phyloP scores from a whole-genome alignment of 192 early-diverging fungal genomes.

The Phlyctochytrium bullatum region DNA sequence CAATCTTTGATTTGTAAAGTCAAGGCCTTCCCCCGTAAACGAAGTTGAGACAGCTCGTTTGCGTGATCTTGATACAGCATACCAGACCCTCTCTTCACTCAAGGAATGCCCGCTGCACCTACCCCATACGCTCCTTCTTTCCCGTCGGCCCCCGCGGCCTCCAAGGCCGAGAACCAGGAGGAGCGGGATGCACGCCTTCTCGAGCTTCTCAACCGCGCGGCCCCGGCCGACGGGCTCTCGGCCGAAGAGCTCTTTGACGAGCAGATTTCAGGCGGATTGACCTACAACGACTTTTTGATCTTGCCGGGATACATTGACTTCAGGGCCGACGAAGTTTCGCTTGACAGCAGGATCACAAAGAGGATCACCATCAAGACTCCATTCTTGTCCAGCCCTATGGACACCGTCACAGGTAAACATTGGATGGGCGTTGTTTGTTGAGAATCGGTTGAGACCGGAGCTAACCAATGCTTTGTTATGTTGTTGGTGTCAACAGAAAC shows the following conservation, averaged over 20 bases:
- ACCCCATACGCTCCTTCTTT: conserved; percentile 12
- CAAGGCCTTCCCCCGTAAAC: too few species aligned
- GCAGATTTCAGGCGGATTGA: conserved; percentile 71
- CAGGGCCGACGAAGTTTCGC: conserved; percentile 70
- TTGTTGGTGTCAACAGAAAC: conserved; percentile 53
- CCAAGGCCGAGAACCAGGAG: conserved; percentile 7
- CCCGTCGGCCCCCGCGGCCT: conserved; percentile 3
- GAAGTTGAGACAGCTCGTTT: too few species aligned
- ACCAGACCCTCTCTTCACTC: too few species aligned
- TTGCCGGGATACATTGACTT: conserved; percentile 96
- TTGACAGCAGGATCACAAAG: conserved; percentile 86
- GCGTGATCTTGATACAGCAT: too few species aligned
- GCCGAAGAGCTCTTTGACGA: conserved; percentile 82
- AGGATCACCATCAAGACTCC: conserved; percentile 90
- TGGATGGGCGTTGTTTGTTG: not conserved
- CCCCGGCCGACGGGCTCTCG: conserved; percentile 73
- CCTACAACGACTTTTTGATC: conserved; percentile 98
- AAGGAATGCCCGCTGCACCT: not conserved
- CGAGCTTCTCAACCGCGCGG: conserved; percentile 15
- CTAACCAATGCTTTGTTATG: not conserved
- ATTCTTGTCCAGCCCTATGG: conserved; percentile 95
- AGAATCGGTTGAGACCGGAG: not conserved
- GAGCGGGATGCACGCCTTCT: conserved; percentile 26
- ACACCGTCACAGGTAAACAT: conserved; percentile 79
- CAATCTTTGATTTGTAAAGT: too few species aligned